phyloP scores from a whole-genome alignment of 768 basidiomycete species.

The Imleria badia region DNA sequence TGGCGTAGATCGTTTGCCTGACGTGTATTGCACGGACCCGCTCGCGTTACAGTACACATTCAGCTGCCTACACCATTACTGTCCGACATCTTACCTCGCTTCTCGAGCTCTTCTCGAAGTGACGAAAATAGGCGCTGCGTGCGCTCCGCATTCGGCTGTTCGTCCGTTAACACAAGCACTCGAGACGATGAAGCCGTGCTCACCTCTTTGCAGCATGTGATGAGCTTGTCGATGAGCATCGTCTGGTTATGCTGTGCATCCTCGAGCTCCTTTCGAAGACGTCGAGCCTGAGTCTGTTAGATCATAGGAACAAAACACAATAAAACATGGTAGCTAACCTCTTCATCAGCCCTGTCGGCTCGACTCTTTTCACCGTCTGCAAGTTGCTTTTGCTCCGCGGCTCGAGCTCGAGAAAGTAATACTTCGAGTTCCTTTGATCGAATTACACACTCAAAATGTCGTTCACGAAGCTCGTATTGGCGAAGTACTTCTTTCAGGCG shows the following conservation, averaged over 20 bases:
- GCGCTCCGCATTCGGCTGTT: constrained; percentile 77
- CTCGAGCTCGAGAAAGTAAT: constrained; percentile 79
- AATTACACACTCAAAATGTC: constrained; percentile 89
- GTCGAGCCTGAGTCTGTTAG: constrained; percentile 48
- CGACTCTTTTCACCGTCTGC: constrained; percentile 72
- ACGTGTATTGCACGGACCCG: constrained; percentile 15
- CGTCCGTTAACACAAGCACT: constrained; percentile 13
- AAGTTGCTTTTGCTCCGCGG: constrained; percentile 83
- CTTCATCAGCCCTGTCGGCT: constrained; percentile 68
- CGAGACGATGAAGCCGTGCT: constrained; percentile 24
- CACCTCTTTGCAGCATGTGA: constrained; percentile 87
- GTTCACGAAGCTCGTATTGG: constrained; percentile 88
- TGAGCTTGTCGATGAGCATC: constrained; percentile 78
- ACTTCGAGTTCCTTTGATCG: constrained; percentile 92
- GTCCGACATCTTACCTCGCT: constrained; percentile 54
- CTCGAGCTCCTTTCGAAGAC: constrained; percentile 74
- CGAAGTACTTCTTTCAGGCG: constrained; percentile 83
- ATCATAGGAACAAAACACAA: not conserved
- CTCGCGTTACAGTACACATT: constrained; percentile 26
- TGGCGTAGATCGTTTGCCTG: constrained; percentile 9
- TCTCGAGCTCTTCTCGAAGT: constrained; percentile 81
- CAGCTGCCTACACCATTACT: constrained; percentile 44
- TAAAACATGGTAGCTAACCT: constrained; percentile 48
- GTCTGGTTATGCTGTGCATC: constrained; percentile 78
- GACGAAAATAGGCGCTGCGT: constrained; percentile 80